phyloP scores from a whole-genome alignment of 108 stramenopile genomes.

The Ochromonas danica region DNA sequence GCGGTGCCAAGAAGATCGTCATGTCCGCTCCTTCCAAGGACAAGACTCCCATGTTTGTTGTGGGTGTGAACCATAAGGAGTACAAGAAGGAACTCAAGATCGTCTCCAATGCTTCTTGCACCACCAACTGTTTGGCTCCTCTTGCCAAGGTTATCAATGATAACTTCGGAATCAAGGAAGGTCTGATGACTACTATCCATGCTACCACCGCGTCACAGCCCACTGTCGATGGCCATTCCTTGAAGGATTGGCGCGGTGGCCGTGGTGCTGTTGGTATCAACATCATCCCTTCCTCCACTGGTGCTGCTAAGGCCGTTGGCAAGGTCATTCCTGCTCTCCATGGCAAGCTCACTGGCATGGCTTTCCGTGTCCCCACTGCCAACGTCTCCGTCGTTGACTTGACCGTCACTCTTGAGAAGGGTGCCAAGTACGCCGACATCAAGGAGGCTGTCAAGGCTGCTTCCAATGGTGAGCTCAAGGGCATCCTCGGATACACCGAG shows the following conservation, averaged over 20 bases:
- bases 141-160: constrained; percentile 57
- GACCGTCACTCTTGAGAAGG: constrained; percentile 49
- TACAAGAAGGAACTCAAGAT: constrained; percentile 51
- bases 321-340: constrained; percentile 53
- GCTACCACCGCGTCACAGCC: constrained; percentile 60
- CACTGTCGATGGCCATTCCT: constrained; percentile 57
- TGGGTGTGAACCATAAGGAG: constrained; percentile 57
- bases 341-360: constrained; percentile 61
- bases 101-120: constrained; percentile 60
- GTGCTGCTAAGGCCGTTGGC: constrained; percentile 60
- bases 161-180: constrained; percentile 60
- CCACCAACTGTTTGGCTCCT: constrained; percentile 61
- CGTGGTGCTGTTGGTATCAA: constrained; percentile 53
- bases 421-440: constrained; percentile 52
- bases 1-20: constrained; percentile 60
- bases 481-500: constrained; percentile 56
- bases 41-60: constrained; percentile 57
- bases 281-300: constrained; percentile 58
- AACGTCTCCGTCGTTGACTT: constrained; percentile 61
- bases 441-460: constrained; percentile 52
- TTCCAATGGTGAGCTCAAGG: constrained; percentile 53
- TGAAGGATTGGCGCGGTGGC: constrained; percentile 52
- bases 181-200: constrained; percentile 61
- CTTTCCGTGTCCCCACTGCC: constrained; percentile 58
- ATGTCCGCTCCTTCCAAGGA: constrained; percentile 60